Conservation (phyloP, 345 rosid genomes). For the Gossypium sturtianum region DNA sequence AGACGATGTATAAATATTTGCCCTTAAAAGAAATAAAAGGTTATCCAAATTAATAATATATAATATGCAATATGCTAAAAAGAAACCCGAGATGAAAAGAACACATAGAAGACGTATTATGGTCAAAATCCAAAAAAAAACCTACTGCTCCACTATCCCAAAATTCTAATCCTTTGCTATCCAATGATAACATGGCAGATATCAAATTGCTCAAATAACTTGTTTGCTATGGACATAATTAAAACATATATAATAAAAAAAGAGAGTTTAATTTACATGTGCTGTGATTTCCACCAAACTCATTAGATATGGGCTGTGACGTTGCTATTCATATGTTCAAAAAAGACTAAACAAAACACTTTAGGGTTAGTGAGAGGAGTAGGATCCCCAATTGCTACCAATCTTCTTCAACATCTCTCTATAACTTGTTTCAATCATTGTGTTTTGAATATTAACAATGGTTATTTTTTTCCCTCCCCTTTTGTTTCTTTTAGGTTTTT, state of each 20-base stretch:
- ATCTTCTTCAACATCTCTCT: not conserved
- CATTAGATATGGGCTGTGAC: not conserved
- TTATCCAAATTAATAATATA: too few species aligned
- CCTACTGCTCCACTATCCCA: too few species aligned
- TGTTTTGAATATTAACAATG: not conserved
- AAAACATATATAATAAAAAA: not conserved
- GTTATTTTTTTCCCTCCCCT: too few species aligned
- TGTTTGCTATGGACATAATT: too few species aligned
- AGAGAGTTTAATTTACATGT: not conserved
- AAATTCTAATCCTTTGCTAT: not conserved
- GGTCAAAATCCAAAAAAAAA: too few species aligned
- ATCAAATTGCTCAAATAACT: not conserved
- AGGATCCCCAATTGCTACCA: slow-evolving; percentile 15
- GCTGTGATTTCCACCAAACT: not conserved
- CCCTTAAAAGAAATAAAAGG: too few species aligned
- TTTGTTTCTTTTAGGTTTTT: not conserved
- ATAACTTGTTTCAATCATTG: slow-evolving; percentile 13
- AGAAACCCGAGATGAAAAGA: too few species aligned
- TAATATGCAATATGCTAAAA: too few species aligned
- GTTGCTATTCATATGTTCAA: not conserved
- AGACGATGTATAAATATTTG: too few species aligned
- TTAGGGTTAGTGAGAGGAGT: slow-evolving; percentile 11
- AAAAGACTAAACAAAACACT: not conserved
- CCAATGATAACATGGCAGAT: not conserved
- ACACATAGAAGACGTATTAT: too few species aligned